Evolutionary conservation across 371 early-diverging fungal species (phyloP).

Genomic region (Apophysomyces variabilis): DNA sequence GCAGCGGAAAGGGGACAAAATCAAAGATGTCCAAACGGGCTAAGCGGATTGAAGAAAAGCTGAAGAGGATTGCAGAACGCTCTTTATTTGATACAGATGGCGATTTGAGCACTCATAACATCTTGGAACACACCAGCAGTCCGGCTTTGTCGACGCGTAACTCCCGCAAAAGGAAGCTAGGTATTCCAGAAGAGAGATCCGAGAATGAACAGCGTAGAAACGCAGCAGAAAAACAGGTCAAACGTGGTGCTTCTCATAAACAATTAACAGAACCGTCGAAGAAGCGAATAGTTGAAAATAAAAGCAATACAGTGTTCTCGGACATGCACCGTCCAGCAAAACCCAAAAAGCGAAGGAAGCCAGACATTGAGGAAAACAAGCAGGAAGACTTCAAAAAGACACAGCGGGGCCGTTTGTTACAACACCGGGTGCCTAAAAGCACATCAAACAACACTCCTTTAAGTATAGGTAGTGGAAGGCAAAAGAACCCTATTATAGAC

Average conservation of each 20-base stretch:
- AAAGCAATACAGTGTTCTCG: background rate
- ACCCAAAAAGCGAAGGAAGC: background rate
- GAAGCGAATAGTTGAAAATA: background rate
- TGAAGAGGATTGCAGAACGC: conserved; percentile 22
- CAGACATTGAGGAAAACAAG: background rate
- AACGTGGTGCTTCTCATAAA: background rate
- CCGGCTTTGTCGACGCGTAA: conserved; percentile 17
- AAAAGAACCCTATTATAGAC: conserved; percentile 3
- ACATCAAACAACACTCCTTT: too few species aligned
- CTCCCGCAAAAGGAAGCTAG: conserved; percentile 15
- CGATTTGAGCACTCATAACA: conserved; percentile 44
- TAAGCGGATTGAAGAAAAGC: conserved; percentile 27
- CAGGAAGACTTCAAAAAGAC: background rate
- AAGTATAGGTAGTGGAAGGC: background rate
- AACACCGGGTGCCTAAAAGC: too few species aligned
- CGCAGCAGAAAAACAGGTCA: background rate
- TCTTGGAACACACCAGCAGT: conserved; percentile 30
- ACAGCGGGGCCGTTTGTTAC: background rate
- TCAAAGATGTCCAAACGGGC: conserved; percentile 30
- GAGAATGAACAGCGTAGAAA: conserved; percentile 1
- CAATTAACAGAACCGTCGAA: background rate
- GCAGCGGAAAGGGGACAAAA: background rate
- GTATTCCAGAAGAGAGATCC: background rate
- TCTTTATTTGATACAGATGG: conserved; percentile 56
- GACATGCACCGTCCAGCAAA: background rate